Base-by-base conservation (phyloP, 2,329 filamentous ascomycete species). In the Fusarium denticulatum region DNA sequence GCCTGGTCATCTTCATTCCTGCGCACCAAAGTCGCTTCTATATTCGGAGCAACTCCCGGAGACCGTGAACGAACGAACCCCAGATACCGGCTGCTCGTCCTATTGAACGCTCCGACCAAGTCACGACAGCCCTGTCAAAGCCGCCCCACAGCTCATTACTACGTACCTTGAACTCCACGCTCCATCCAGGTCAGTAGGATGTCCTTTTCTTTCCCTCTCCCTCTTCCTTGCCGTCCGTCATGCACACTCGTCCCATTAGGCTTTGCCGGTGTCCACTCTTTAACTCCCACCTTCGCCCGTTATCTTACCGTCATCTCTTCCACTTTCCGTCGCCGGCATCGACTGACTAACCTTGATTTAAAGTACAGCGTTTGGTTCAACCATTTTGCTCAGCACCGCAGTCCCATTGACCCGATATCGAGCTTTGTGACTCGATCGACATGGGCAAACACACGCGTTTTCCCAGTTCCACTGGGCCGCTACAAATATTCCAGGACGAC, bases 391-490 rank as follows among this genome's bases (percentile, higher is more conserved):
- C 53, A 7, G 6, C 55, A 57, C 59, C 52, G 46, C 53, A 57
- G 59, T 52, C 45, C 64, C 39, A 71, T 66, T 74, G 60, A 71
- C 53, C 63, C 72, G 60, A 72, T 71, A 55, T 62, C 60, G 47
- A 67, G 55, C 47, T 59, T 46, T 62, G 63, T 65, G 68, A 60
- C 68, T 70, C 75, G 85, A 86, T 85, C 84, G 81, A 73, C 64
- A 90, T 90, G 88, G 87, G 86, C 84, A 85, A 85, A 82, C 82
- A 83, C 77, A 83, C 86, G 80, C 85, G 83, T 77, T 85, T 85
- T 69, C 76, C 81, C 77, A 83, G 81, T 76, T 81, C 83, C 46
- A 82, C 83, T 70, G 85, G 88, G 80, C 83, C 86, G 53, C 80
- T 88, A 43, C 83, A 85, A 40, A 87, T 89, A 71, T 89, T 84